Evolutionary conservation across 805 yeast species (phyloP).

Genomic region (Candida patagonica): DNA sequence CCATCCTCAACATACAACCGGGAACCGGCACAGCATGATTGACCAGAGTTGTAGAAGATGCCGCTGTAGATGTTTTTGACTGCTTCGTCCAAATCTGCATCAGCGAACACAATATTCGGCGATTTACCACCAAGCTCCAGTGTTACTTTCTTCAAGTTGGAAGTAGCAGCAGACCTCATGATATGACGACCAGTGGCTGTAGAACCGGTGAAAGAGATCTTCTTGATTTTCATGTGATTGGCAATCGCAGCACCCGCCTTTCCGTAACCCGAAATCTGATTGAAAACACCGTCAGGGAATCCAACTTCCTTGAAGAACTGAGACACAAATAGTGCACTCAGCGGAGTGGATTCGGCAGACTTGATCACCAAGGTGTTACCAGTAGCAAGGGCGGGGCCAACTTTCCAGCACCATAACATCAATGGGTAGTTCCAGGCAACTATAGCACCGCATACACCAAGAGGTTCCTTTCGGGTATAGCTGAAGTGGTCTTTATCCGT

Average conservation of each 20-base stretch:
- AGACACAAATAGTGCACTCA: constrained; percentile 56
- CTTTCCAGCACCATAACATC: constrained; percentile 69
- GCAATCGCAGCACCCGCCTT: constrained; percentile 60
- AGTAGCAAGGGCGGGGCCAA: constrained; percentile 76
- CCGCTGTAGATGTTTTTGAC: constrained; percentile 67
- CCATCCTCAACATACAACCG: constrained; percentile 81
- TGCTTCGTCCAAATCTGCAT: constrained; percentile 72
- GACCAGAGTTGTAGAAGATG: constrained; percentile 90
- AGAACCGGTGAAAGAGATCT: constrained; percentile 92
- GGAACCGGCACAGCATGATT: constrained; percentile 92
- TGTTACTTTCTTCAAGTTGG: constrained; percentile 76
- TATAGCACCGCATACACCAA: constrained; percentile 59
- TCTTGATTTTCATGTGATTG: constrained; percentile 56
- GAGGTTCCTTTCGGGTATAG: constrained; percentile 60
- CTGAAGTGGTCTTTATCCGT: constrained; percentile 55
- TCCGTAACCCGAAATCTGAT: constrained; percentile 65
- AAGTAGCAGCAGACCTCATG: constrained; percentile 65
- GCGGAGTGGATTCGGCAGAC: constrained; percentile 70
- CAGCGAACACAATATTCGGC: constrained; percentile 80
- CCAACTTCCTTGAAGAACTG: constrained; percentile 55
- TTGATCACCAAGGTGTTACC: constrained; percentile 69
- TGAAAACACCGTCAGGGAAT: constrained; percentile 67
- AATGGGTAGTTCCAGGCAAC: constrained; percentile 71
- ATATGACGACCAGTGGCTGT: constrained; percentile 80
- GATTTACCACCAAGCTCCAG: constrained; percentile 96